Evolutionary conservation across 2,329 filamentous ascomycete species (phyloP).

Genomic region (Epichloe baconii): DNA sequence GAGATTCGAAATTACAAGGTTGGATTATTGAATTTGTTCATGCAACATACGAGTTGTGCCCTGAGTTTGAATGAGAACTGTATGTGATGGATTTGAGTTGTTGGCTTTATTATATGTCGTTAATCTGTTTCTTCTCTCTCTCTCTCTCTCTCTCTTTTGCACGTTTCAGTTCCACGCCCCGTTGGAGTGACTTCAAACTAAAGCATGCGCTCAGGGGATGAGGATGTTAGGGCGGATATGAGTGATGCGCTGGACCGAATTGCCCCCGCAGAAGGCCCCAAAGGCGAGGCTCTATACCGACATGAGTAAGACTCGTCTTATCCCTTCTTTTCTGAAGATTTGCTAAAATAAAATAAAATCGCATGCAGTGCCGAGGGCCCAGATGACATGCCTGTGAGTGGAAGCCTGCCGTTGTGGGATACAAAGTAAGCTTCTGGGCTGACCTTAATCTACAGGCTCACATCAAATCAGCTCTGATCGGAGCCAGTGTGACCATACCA

Average conservation of each 20-base stretch:
- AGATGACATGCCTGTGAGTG: conserved; percentile 80
- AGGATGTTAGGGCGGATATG: conserved; percentile 85
- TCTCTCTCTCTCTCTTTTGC: neutral
- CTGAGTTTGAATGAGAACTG: conserved; percentile 89
- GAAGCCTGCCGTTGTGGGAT: neutral
- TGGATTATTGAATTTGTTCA: conserved; percentile 75
- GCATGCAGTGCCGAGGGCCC: conserved; percentile 56
- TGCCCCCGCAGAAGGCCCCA: conserved; percentile 62
- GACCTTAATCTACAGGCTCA: conserved; percentile 47
- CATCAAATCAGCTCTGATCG: conserved; percentile 81
- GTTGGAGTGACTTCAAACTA: neutral
- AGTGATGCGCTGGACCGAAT: conserved; percentile 84
- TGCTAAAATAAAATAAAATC: neutral
- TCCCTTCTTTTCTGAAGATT: neutral
- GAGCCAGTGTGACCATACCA: conserved; percentile 79
- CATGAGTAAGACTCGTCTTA: conserved; percentile 35
- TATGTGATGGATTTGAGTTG: conserved; percentile 9
- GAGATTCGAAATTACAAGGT: conserved; percentile 76
- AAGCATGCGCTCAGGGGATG: conserved; percentile 37
- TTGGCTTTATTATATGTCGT: neutral
- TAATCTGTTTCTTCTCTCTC: too few relatives aligned
- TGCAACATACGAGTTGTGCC: conserved; percentile 90
- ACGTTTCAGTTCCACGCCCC: neutral
- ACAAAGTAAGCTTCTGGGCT: neutral
- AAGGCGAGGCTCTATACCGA: conserved; percentile 63